Evolutionary conservation across 2,329 filamentous ascomycete species (phyloP).

Genomic region (Westerdykella ornata): DNA sequence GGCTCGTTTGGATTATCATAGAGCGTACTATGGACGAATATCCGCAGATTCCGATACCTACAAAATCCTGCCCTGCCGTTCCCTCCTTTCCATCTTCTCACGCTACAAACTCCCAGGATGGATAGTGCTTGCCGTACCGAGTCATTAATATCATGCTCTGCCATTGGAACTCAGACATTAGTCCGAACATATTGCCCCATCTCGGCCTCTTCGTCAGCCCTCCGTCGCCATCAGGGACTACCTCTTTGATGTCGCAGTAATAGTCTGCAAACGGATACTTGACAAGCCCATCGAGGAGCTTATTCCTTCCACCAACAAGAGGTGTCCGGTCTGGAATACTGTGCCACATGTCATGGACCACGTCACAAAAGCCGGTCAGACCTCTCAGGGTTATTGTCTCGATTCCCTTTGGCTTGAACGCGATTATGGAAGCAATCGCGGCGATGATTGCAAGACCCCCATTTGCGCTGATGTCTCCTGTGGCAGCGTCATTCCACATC

Average conservation of each 20-base stretch:
- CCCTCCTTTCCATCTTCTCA: not conserved
- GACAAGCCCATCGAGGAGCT: conserved; percentile 3
- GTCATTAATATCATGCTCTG: conserved; percentile 3
- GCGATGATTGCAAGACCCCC: conserved; percentile 2
- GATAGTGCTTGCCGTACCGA: not conserved
- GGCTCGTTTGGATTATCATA: too few species aligned
- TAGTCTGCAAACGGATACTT: conserved; percentile 2
- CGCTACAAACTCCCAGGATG: conserved; percentile 2
- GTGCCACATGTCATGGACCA: conserved; percentile 1
- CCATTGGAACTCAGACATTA: conserved; percentile 3
- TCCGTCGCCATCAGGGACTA: not conserved
- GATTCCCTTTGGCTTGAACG: not conserved
- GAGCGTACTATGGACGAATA: too few species aligned
- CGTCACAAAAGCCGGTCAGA: not conserved
- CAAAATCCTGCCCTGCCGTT: not conserved
- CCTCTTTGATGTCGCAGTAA: not conserved
- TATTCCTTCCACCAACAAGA: not conserved
- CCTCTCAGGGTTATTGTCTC: conserved; percentile 2
- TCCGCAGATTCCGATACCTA: not conserved
- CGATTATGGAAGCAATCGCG: conserved; percentile 4
- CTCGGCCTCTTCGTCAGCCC: not conserved
- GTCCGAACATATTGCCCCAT: conserved; percentile 4
- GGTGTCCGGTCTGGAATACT: conserved; percentile 1
- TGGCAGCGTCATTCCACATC: not conserved
- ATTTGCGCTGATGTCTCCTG: not conserved